Base-by-base conservation (phyloP, 2,329 filamentous ascomycete genomes). In the Aspergillus puulaauensis region DNA sequence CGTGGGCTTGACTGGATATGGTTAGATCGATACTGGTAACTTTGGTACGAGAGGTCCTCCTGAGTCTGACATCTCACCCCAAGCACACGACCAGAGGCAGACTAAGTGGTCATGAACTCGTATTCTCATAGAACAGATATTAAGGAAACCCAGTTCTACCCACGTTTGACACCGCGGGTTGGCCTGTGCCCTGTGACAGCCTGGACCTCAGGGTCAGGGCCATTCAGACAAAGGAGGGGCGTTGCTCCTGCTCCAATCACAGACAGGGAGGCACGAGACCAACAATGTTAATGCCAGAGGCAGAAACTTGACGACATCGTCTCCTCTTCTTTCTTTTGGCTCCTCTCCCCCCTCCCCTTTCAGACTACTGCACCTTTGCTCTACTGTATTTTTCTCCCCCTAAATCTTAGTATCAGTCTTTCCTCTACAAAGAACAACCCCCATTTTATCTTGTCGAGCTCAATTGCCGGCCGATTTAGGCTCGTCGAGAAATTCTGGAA, bases 301-400 rank as follows among this genome's bases (percentile, higher is more conserved):
- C 27, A 31, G 21, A 21, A 21, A 31, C 44, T 59, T 50, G 48
- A 51, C 52, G 48, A 51, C 52, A 53, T 58, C 49, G 53, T 53
- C 55, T 24, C 55, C 46, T 52, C 50, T 24, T 44, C 50, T 37
- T 46, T 40, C 50, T 37, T 49, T 40, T 49, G 27, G 39, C 39
- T 31, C 35, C 45, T 4, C 27, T 31, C 9, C 24, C 17, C 14
- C 14, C n/a, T 21, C 45, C 23, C 6, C 31, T 27, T 43, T 40
- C 15, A 35, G 47, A 53, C 39, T 37, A 40, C 23, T 47, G 35
- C 35, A 31, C 47, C 11, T 17, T 15, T 35, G 17, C 23, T 47
- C 39, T 43, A 56, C 37, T 59, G 54, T 61, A 59, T 61, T 57
- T 57, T 62, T 60, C 55, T 61, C 53, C 48, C 51, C 56, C 63